Conservation (phyloP, 106 monocot genomes). For the Posidonia australis region DNA sequence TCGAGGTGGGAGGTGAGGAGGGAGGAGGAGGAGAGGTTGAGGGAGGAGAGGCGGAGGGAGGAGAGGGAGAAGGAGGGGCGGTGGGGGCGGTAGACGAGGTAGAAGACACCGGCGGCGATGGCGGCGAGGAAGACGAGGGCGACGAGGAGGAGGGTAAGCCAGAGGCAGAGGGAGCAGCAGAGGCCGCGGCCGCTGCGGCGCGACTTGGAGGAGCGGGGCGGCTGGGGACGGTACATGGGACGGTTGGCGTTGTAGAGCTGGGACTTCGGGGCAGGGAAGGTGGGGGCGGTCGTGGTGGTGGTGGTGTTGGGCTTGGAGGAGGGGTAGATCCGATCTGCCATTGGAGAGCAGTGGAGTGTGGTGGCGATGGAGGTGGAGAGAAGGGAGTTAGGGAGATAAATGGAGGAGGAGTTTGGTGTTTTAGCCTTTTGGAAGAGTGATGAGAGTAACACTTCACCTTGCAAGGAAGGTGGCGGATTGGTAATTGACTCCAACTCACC, state of each 20-base stretch:
- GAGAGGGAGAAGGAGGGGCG: constrained; percentile 44
- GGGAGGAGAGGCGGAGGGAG: constrained; percentile 22
- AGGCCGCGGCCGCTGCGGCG: constrained; percentile 23
- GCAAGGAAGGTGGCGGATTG: too few species aligned
- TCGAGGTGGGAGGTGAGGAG: constrained; percentile 19
- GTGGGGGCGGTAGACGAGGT: constrained; percentile 49
- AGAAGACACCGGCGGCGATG: constrained; percentile 44
- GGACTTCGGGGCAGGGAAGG: constrained; percentile 36
- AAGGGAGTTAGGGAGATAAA: background rate
- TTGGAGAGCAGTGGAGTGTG: background rate
- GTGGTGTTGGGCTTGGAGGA: constrained; percentile 34
- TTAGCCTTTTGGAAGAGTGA: background rate
- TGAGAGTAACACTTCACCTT: background rate
- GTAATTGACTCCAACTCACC: too few species aligned
- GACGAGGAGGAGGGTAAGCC: constrained; percentile 21
- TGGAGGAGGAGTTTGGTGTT: background rate
- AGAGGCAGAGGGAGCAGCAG: constrained; percentile 31
- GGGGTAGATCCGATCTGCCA: constrained; percentile 27
- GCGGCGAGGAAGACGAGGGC: constrained; percentile 44
- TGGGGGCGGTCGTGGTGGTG: background rate
- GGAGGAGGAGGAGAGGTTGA: constrained; percentile 30
- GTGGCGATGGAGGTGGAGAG: background rate
- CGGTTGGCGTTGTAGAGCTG: constrained; percentile 31
- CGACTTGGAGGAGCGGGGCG: constrained; percentile 6
- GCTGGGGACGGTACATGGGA: constrained; percentile 37